Base-by-base conservation (phyloP, 768 basidiomycete genomes). In the Hydnomerulius pinastri region DNA sequence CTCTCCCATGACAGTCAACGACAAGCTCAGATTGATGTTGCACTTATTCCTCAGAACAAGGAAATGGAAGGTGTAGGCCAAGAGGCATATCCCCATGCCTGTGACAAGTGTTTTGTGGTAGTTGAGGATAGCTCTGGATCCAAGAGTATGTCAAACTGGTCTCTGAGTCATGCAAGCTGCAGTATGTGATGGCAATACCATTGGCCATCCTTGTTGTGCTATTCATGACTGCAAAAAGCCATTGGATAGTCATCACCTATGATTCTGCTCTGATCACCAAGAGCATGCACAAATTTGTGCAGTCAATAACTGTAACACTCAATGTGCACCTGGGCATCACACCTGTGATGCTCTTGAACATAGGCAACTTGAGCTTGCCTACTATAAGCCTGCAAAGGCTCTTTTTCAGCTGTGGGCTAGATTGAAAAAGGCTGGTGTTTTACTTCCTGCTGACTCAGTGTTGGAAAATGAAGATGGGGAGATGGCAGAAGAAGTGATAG, bases 191-290 rank as follows among this genome's bases (percentile, higher is more conserved):
- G 71, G 69, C 2, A n/a, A n/a, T n/a, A n/a, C n/a, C n/a, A n/a
- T n/a, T n/a, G n/a, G n/a, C n/a, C n/a, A n/a, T n/a, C n/a, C n/a
- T n/a, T n/a, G n/a, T 51, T 71, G 69, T 50, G 57, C 48, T 3
- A 55, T 65, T 2, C 61, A 61, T 35, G 53, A 69, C 48, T 72
- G 69, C 41, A 52, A 58, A 8, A 37, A n/a, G n/a, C n/a, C n/a
- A n/a, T n/a, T n/a, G n/a, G n/a, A n/a, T n/a, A n/a, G n/a, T n/a
- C n/a, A n/a, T n/a, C n/a, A n/a, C n/a, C n/a, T n/a, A n/a, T n/a
- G n/a, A n/a, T n/a, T n/a, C n/a, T n/a, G n/a, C n/a, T n/a, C n/a
- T n/a, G n/a, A n/a, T n/a, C n/a, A n/a, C n/a, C n/a, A n/a, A n/a
- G n/a, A n/a, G n/a, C n/a, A n/a, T n/a, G n/a, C n/a, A n/a, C n/a